Percentiles rank a stretch among this genome's conserved stretches.
Evolutionary conservation across 2,329 filamentous ascomycete species (phyloP).

Genomic region (Fusarium hainanense): DNA sequence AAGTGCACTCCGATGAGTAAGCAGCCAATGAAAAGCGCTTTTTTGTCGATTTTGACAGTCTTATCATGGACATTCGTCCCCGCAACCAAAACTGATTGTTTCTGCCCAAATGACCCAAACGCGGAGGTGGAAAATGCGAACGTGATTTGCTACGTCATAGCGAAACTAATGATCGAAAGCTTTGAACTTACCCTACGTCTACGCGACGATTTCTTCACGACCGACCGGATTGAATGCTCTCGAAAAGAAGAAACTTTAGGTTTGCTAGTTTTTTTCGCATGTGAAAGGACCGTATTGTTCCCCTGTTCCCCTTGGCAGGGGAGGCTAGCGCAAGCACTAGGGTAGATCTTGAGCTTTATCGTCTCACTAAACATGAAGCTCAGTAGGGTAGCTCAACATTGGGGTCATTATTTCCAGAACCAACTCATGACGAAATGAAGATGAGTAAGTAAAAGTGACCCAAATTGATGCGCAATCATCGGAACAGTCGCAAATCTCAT

Average conservation of each 20-base stretch:
- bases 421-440: neutral
- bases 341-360: neutral
- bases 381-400: neutral
- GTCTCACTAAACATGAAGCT: neutral
- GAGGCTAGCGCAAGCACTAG: neutral
- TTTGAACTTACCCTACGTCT: conserved; percentile 8
- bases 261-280: neutral
- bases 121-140: conserved; percentile 1
- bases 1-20: conserved; percentile 28
- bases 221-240: neutral
- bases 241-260: neutral
- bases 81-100: conserved; percentile 12
- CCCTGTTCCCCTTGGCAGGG: neutral
- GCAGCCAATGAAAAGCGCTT: conserved; percentile 2
- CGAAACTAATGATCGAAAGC: neutral
- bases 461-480: neutral
- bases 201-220: neutral
- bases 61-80: conserved; percentile 13
- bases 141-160: conserved; percentile 14
- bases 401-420: neutral
- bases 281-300: neutral
- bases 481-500: neutral
- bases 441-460: neutral
- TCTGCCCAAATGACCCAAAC: conserved; percentile 20
- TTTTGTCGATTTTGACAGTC: conserved; percentile 4